Percentiles rank a stretch among this genome's conserved stretches.
These are phyloP conservation scores for Mixia osmundae DNA, from an alignment of 1,284 basidiomycete genomes.

Conservation along the genomic window DNA sequence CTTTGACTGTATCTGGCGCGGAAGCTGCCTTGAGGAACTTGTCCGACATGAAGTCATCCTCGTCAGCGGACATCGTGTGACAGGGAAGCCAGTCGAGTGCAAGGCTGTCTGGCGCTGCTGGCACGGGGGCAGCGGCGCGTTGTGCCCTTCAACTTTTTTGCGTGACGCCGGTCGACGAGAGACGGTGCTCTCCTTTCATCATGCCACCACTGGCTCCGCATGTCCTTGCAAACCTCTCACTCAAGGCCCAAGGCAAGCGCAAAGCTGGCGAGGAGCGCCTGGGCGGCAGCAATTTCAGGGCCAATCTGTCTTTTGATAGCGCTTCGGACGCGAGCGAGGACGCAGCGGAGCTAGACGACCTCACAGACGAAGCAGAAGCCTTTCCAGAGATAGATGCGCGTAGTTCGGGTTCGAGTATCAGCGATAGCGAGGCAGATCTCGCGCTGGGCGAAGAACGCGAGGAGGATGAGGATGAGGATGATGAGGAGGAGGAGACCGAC, in stretches of 20 bases:
- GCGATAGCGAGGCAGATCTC: slow-evolving; percentile 29
- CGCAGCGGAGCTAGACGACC: slow-evolving; percentile 5
- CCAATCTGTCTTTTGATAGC: slow-evolving; percentile 3
- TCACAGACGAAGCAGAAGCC: slow-evolving; percentile 20
- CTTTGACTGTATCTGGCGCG: neutral
- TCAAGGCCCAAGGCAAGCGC: neutral
- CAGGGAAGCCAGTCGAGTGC: too few relatives aligned
- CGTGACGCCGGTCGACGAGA: too few relatives aligned
- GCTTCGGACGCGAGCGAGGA: slow-evolving; percentile 16
- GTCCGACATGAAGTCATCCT: slow-evolving; percentile 9
- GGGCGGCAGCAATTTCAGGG: neutral
- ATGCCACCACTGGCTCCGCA: too few relatives aligned
- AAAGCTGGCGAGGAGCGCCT: neutral
- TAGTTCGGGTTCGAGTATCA: slow-evolving; percentile 27
- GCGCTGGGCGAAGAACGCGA: slow-evolving; percentile 26
- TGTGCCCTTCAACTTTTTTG: too few relatives aligned
- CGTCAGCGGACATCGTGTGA: slow-evolving; percentile 6
- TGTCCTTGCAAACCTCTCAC: neutral
- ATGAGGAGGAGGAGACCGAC: slow-evolving; percentile 22
- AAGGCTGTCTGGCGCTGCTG: too few relatives aligned
- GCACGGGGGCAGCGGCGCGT: too few relatives aligned
- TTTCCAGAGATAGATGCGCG: slow-evolving; percentile 28
- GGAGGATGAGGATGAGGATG: slow-evolving; percentile 18
- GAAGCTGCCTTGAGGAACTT: slow-evolving; percentile 4
- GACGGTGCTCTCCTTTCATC: too few relatives aligned